phyloP scores from a whole-genome alignment of 148 eudicot genomes.

The Camellia sinensis region DNA sequence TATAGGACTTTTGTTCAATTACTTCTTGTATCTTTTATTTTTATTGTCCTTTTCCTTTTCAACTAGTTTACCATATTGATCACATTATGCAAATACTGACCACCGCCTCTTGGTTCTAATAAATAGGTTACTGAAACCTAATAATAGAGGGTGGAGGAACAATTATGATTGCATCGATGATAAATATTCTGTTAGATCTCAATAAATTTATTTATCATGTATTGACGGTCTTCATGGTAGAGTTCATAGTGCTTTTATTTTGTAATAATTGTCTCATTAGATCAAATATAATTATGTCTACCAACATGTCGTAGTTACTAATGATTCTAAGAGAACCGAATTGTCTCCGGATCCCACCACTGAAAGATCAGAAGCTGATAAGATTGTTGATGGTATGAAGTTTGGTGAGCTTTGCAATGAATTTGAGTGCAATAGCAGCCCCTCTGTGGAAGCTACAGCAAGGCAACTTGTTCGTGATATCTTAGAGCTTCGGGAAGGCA shows the following conservation, averaged over 20 bases:
- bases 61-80: too few relatives aligned
- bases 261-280: neutral
- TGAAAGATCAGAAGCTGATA: constrained; percentile 56
- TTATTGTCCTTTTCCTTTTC: too few relatives aligned
- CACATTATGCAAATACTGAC: too few relatives aligned
- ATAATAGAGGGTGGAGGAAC: too few relatives aligned
- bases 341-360: constrained; percentile 24
- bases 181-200: too few relatives aligned
- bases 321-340: constrained; percentile 50
- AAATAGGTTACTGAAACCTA: too few relatives aligned
- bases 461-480: constrained; percentile 94
- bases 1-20: too few relatives aligned
- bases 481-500: constrained; percentile 77
- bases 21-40: too few relatives aligned
- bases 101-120: too few relatives aligned
- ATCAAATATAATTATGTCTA: neutral
- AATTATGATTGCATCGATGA: too few relatives aligned
- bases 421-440: constrained; percentile 94
- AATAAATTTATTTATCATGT: too few relatives aligned
- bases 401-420: constrained; percentile 92
- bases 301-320: constrained; percentile 43
- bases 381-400: constrained; percentile 76
- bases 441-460: constrained; percentile 88
- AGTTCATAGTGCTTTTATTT: neutral
- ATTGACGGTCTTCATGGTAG: neutral